These are phyloP conservation scores for Rhodamnia argentea DNA, from an alignment of 345 rosid genomes.

Conservation along the genomic window DNA sequence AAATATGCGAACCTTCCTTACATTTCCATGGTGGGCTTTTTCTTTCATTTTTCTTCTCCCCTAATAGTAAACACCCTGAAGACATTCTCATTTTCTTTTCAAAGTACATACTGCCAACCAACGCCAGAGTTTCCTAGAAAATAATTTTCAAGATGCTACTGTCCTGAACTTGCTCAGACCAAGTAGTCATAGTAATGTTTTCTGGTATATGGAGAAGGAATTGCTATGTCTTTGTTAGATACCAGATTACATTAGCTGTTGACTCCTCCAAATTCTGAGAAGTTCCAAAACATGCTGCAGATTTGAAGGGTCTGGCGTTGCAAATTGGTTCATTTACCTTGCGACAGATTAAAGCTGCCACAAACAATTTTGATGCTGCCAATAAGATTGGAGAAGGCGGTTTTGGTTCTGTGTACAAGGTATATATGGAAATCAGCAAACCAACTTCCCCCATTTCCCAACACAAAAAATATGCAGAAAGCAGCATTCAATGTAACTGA, in stretches of 20 bases:
- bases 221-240: neutral
- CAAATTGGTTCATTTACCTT: constrained; percentile 2
- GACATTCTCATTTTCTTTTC: neutral
- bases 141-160: neutral
- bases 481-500: neutral
- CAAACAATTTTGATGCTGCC: neutral
- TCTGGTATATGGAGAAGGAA: neutral
- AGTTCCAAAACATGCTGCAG: neutral
- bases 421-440: neutral
- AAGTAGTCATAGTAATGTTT: neutral
- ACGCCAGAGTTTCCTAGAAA: neutral
- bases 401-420: constrained; percentile 1
- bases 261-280: neutral
- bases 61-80: neutral
- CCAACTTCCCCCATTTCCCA: neutral
- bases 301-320: neutral
- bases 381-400: constrained; percentile 7
- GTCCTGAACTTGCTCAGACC: neutral
- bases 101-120: neutral
- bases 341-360: constrained; percentile 4
- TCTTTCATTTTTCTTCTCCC: neutral
- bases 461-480: neutral
- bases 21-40: neutral
- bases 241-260: neutral
- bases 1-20: neutral